These are phyloP conservation scores for Phytopythium litorale DNA, from an alignment of 352 stramenopile genomes.

Conservation along the genomic window DNA sequence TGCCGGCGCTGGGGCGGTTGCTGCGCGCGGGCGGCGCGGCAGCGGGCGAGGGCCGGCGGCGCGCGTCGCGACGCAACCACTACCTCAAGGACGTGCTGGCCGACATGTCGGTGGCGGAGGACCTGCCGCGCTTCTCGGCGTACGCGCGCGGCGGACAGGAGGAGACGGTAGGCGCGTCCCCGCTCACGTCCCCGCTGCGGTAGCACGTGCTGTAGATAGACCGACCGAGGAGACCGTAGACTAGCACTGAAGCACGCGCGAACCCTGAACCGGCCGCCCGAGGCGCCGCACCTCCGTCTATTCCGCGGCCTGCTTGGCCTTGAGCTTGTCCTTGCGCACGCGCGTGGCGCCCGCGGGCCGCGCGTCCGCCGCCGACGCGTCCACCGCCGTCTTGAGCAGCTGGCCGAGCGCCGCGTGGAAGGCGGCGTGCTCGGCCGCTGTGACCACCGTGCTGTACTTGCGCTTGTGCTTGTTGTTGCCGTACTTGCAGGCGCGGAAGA, in stretches of 20 bases:
- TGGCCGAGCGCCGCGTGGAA: slow-evolving; percentile 71
- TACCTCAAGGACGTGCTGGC: slow-evolving; percentile 72
- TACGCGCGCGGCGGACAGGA: slow-evolving; percentile 32
- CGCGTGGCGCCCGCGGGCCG: slow-evolving; percentile 22
- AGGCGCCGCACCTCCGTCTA: slow-evolving; percentile 19
- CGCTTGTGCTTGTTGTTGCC: slow-evolving; percentile 88
- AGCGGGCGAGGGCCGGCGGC: slow-evolving; percentile 54
- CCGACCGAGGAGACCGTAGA: background rate
- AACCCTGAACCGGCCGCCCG: too few relatives aligned
- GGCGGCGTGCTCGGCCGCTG: slow-evolving; percentile 40
- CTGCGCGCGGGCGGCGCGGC: slow-evolving; percentile 36
- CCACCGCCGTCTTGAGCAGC: slow-evolving; percentile 68
- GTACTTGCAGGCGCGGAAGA: slow-evolving; percentile 75
- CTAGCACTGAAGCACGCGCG: background rate
- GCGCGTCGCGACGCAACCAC: slow-evolving; percentile 60
- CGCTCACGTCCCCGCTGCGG: slow-evolving; percentile 21
- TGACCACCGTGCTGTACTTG: slow-evolving; percentile 79
- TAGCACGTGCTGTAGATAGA: background rate
- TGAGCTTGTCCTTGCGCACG: slow-evolving; percentile 48
- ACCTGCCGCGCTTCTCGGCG: slow-evolving; percentile 44
- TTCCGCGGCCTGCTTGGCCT: slow-evolving; percentile 64
- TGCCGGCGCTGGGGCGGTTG: slow-evolving; percentile 64
- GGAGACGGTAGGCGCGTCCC: slow-evolving; percentile 52
- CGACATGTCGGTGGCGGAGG: slow-evolving; percentile 65
- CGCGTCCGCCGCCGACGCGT: slow-evolving; percentile 27